phyloP scores from a whole-genome alignment of 2,329 filamentous ascomycete genomes.

The Penicillium sp. region DNA sequence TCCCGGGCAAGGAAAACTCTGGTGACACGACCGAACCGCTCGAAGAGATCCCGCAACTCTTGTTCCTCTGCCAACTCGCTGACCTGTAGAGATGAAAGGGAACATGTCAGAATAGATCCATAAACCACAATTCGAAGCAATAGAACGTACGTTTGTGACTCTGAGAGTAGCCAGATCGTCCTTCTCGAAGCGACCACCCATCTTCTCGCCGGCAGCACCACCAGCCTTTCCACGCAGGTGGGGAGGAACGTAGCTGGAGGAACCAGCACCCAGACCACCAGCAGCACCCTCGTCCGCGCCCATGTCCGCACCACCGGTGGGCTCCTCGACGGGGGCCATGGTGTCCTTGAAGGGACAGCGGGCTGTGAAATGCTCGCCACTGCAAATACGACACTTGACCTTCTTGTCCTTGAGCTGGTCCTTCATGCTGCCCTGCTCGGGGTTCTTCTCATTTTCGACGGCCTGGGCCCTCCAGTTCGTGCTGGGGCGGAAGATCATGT shows the following conservation, averaged over 20 bases:
- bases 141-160: constrained; percentile 85
- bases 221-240: constrained; percentile 72
- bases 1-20: constrained; percentile 98
- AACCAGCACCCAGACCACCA: constrained; percentile 64
- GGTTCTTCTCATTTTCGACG: constrained; percentile 63
- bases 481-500: constrained; percentile 93
- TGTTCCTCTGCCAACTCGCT: constrained; percentile 96
- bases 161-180: constrained; percentile 95
- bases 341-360: constrained; percentile 99
- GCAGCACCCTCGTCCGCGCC: constrained; percentile 51
- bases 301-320: constrained; percentile 40
- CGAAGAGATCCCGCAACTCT: constrained; percentile 97
- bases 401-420: constrained; percentile 91
- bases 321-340: constrained; percentile 71
- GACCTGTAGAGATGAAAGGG: constrained; percentile 57
- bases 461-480: constrained; percentile 93
- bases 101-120: constrained; percentile 11
- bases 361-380: constrained; percentile 98
- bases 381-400: constrained; percentile 99
- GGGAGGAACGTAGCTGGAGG: constrained; percentile 90
- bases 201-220: constrained; percentile 69
- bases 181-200: constrained; percentile 91
- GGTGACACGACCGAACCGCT: constrained; percentile 93
- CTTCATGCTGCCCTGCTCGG: constrained; percentile 64
- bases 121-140: constrained; percentile 1